Evolutionary conservation across 2,329 filamentous ascomycete genomes (phyloP), one percentile per base, ranked within the genome.

Genomic region (Trichoderma hamatum): DNA sequence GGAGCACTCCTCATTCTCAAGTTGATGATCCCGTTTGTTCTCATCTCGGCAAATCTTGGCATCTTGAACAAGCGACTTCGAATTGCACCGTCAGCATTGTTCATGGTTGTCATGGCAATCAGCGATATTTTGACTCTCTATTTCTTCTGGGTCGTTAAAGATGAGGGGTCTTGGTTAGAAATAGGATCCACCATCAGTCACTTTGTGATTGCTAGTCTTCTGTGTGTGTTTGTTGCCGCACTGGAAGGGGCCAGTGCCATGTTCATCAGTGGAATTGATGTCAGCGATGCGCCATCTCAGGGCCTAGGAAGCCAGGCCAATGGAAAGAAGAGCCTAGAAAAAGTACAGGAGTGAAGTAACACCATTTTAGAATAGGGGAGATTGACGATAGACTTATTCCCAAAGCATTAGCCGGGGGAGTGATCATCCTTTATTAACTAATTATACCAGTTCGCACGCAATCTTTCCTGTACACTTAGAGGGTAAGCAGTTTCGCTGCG

Each of bases 111-210:
- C 62, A 97, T 97, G 88, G 92, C 92, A 0, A 88, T 96, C 63
- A 94, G 92, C 70, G 96, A 99, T 77, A 88, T 97, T 61, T 85
- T 98, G 78, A 98, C 96, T 3, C 84, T 99, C 64, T 93, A 96
- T 75, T 99, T 99, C 83, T 99, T 99, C 82, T 99, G 93, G 89
- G 93, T 97, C 75, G 96, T 99, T 56, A 92, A 92, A 75, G 96
- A 99, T 74, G 96, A 99, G 78, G 96, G 96, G 0, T 96, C 92
- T 26, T 99, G 96, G 96, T 82, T 99, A 70, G 96, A 99, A 78
- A 99, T 99, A 77, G 96, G 96, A 36, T 97, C 93, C 32, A 97
- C 93, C 3, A 99, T 99, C 73, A 97, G 89, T 76, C 94, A 98
- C 78, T 99, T 98, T 80, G 89, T 90, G 71, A 98, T 99, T 81